Percentiles rank a stretch among this genome's conserved stretches.
Evolutionary conservation across 441 rosid genomes (phyloP).

Genomic region (Gossypium schwendimanii): DNA sequence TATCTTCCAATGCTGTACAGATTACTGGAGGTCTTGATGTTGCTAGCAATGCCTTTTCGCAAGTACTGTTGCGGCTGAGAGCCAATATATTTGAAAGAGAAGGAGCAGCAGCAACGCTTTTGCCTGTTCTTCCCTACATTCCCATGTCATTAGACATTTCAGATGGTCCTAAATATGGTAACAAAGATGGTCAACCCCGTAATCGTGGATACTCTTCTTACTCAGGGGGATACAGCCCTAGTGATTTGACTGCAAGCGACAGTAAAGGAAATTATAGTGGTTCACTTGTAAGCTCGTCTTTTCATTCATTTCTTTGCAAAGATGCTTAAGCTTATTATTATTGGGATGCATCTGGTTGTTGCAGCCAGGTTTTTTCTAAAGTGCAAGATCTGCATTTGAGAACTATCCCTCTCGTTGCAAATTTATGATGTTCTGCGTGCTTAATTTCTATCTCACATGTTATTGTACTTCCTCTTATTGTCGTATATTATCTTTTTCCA

Average conservation of each 20-base stretch:
- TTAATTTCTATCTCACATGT: not conserved
- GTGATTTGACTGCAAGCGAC: conserved; percentile 13
- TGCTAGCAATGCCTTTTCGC: conserved; percentile 54
- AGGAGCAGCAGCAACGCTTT: conserved; percentile 40
- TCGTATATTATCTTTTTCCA: not conserved
- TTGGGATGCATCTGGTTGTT: not conserved
- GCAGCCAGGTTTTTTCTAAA: not conserved
- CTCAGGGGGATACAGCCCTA: conserved; percentile 25
- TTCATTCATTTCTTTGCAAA: not conserved
- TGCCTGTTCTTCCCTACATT: conserved; percentile 50
- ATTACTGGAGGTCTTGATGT: conserved; percentile 57
- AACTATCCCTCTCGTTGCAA: not conserved
- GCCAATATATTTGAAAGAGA: conserved; percentile 57
- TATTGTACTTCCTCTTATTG: conserved; percentile 5
- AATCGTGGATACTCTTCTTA: conserved; percentile 20
- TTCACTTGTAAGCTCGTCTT: conserved; percentile 32
- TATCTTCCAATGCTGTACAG: conserved; percentile 27
- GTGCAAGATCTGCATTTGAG: not conserved
- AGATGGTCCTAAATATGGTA: conserved; percentile 40
- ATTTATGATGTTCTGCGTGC: not conserved
- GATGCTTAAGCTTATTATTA: not conserved
- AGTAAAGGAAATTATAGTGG: conserved; percentile 15
- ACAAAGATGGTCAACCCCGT: conserved; percentile 39
- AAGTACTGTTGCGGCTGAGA: conserved; percentile 49
- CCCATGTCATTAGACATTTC: conserved; percentile 40